Percentiles rank a stretch among this genome's conserved stretches.
These are phyloP conservation scores for Colletotrichum tropicale DNA, from an alignment of 2,329 filamentous ascomycete species.

Conservation along the genomic window DNA sequence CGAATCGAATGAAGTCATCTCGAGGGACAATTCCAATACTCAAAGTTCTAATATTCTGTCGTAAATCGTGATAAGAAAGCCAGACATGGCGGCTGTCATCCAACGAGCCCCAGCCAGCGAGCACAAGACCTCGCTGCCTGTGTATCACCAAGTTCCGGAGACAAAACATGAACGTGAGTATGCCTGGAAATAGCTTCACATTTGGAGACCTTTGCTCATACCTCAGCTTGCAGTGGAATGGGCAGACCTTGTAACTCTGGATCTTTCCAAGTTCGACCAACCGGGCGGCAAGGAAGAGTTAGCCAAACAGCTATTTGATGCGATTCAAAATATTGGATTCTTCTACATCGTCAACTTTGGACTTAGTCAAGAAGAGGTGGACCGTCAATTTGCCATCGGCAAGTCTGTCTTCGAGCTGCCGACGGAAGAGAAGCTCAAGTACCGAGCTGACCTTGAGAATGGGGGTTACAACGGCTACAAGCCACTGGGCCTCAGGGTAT, in stretches of 20 bases:
- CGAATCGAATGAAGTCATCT: neutral
- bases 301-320: conserved; percentile 58
- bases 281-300: conserved; percentile 59
- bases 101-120: neutral
- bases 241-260: conserved; percentile 63
- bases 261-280: conserved; percentile 57
- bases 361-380: conserved; percentile 62
- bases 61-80: neutral
- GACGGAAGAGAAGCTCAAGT: conserved; percentile 63
- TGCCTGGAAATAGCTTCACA: neutral
- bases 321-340: conserved; percentile 57
- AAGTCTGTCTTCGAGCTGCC: conserved; percentile 62
- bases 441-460: conserved; percentile 51
- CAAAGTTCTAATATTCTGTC: fast-evolving
- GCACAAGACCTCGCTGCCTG: conserved; percentile 25
- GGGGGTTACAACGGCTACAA: conserved; percentile 64
- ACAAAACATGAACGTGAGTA: conserved; percentile 36
- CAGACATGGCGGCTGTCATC: neutral
- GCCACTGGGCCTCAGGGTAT: conserved; percentile 44
- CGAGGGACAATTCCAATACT: neutral
- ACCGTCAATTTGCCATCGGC: conserved; percentile 65
- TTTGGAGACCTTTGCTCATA: neutral
- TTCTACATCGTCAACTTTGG: conserved; percentile 70
- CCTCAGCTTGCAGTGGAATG: conserved; percentile 41
- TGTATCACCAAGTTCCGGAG: conserved; percentile 37